phyloP scores from a whole-genome alignment of 345 rosid genomes.

The Salix suchowensis region DNA sequence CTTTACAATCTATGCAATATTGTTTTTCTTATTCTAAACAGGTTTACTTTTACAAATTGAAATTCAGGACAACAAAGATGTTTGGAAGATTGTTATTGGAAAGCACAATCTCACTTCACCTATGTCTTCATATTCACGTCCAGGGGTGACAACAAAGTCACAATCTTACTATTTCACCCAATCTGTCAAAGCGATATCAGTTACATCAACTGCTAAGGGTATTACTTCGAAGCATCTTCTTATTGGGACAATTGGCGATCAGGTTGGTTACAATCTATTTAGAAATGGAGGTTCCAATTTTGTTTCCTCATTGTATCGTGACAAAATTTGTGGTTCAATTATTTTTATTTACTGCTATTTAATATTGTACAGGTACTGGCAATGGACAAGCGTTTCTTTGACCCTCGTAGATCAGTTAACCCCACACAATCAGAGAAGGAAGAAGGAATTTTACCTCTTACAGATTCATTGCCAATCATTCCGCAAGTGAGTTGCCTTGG shows the following conservation, averaged over 20 bases:
- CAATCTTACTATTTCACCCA: slow-evolving; percentile 95
- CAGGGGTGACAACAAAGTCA: slow-evolving; percentile 78
- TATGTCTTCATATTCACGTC: slow-evolving; percentile 73
- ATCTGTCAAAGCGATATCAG: slow-evolving; percentile 77
- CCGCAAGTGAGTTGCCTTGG: slow-evolving; percentile 67
- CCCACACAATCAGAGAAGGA: slow-evolving; percentile 97
- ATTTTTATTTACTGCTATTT: background rate
- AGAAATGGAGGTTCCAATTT: background rate
- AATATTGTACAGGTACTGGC: slow-evolving; percentile 55
- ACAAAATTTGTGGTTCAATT: background rate
- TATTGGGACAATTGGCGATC: slow-evolving; percentile 84
- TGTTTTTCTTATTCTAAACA: background rate
- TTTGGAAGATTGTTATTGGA: slow-evolving; percentile 84
- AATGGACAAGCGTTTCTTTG: slow-evolving; percentile 86
- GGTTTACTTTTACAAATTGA: slow-evolving; percentile 16
- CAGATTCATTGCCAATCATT: slow-evolving; percentile 82
- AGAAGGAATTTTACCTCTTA: slow-evolving; percentile 91
- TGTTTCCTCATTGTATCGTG: background rate
- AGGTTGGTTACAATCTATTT: slow-evolving; percentile 41
- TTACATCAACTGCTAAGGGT: slow-evolving; percentile 93
- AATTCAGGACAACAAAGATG: slow-evolving; percentile 90
- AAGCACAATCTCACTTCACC: slow-evolving; percentile 95
- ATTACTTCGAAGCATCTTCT: slow-evolving; percentile 98
- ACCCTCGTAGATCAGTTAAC: slow-evolving; percentile 86
- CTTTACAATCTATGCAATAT: background rate